phyloP scores from a whole-genome alignment of 1,139 yeast genomes.

The Magnusiomyces sp. region DNA sequence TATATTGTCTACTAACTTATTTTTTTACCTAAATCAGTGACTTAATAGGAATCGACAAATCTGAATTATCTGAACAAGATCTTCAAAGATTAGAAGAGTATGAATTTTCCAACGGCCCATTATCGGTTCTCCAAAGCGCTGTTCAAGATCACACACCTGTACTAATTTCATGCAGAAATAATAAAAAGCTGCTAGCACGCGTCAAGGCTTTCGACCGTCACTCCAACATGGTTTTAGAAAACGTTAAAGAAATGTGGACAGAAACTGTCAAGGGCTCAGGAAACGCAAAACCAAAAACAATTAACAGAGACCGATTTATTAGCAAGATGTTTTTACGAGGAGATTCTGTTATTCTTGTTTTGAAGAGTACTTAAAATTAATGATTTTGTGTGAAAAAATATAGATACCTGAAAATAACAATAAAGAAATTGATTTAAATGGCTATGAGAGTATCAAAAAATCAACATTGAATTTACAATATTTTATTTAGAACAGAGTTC shows the following conservation, averaged over 20 bases:
- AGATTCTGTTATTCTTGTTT: slow-evolving; percentile 81
- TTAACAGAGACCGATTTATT: slow-evolving; percentile 75
- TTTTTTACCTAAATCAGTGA: slow-evolving; percentile 17
- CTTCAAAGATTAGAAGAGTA: slow-evolving; percentile 78
- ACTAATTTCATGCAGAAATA: slow-evolving; percentile 83
- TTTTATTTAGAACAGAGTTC: no score
- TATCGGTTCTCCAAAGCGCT: slow-evolving; percentile 75
- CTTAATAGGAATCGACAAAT: slow-evolving; percentile 24
- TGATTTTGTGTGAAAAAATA: background rate
- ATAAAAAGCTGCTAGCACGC: slow-evolving; percentile 81
- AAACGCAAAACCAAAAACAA: slow-evolving; percentile 46
- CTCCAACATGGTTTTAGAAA: slow-evolving; percentile 84
- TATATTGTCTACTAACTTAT: slow-evolving; percentile 2
- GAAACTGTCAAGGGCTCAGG: slow-evolving; percentile 62
- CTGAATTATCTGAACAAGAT: slow-evolving; percentile 76
- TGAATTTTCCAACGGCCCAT: slow-evolving; percentile 86
- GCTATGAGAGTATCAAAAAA: background rate
- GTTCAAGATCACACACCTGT: slow-evolving; percentile 68
- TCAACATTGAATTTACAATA: background rate
- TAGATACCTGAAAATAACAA: background rate
- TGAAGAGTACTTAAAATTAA: slow-evolving; percentile 26
- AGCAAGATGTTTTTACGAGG: slow-evolving; percentile 90
- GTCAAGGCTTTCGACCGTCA: slow-evolving; percentile 96
- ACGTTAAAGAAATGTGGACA: slow-evolving; percentile 88
- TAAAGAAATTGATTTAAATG: background rate